Base-by-base conservation (phyloP, 176 grass and related monocot genomes). In the Juncus effusus region DNA sequence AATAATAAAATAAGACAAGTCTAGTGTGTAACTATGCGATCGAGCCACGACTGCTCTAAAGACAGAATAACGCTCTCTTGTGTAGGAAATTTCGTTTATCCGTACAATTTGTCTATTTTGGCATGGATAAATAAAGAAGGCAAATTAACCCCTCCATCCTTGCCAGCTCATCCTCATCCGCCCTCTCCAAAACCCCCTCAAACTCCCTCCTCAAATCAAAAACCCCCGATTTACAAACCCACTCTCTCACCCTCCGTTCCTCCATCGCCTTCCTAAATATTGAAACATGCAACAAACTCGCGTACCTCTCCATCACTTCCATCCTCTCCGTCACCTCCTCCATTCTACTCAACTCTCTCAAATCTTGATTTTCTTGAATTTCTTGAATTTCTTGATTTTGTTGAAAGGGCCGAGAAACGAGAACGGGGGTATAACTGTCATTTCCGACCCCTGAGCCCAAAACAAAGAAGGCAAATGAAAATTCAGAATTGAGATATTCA, bases 171-270 rank as follows among this genome's bases (percentile, higher is more conserved):
- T 93, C 81, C 6, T 74, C 79, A 57, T 87, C 88, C 15, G 88
- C 65, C 10, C 76, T 51, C 61, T 84, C 89, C 62, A 99, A 76
- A 13, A 93, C 68, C 61, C 79, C 86, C 69, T 99, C 94, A 69
- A 93, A 87, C 62, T 99, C 94, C 72, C 81, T 93, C 69, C 73
- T 89, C 16, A 99, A 80, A 55, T 99, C 94, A 70, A 93, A 99
- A 40, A 89, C 85, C 5, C 63, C 64, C 65, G 82, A 89, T n/a
- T 86, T 83, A 38, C 89, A 80, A 75, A 93, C 79, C 9, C 75
- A 87, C 10, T 80, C 75, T 7, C 83, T 81, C 62, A 99, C 72
- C 1, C 16, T 82, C 59, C 69, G 69, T 67, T 90, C 94, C 35
- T 90, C 88, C 28, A 99, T 73, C 8, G 75, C 77, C 69, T 99